phyloP scores from a whole-genome alignment of 2,329 filamentous ascomycete species.

The Beauveria brongniartii region DNA sequence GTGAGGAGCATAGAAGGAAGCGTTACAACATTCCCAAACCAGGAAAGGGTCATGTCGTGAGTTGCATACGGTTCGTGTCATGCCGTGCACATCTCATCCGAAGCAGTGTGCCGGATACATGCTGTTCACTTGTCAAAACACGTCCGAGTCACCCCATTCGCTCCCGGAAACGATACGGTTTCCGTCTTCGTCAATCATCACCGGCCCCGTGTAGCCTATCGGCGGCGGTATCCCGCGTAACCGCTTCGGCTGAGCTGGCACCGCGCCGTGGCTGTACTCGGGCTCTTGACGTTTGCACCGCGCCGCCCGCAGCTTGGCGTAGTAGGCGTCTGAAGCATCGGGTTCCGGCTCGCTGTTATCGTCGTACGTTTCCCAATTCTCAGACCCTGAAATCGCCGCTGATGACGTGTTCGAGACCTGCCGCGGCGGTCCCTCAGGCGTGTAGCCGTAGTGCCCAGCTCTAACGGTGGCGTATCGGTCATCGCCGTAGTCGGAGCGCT shows the following conservation, averaged over 20 bases:
- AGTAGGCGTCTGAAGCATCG: slow-evolving; percentile 71
- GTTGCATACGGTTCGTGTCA: slow-evolving; percentile 3
- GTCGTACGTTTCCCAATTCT: slow-evolving; percentile 98
- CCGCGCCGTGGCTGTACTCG: slow-evolving; percentile 35
- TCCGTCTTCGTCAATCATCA: slow-evolving; percentile 49
- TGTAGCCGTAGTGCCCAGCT: slow-evolving; percentile 27
- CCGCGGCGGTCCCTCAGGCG: slow-evolving; percentile 36
- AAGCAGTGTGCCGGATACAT: not conserved
- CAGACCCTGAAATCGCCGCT: slow-evolving; percentile 71
- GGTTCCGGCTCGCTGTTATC: slow-evolving; percentile 69
- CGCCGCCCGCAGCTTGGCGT: slow-evolving; percentile 65
- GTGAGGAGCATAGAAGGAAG: not conserved
- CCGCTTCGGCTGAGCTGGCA: slow-evolving; percentile 43
- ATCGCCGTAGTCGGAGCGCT: slow-evolving; percentile 27
- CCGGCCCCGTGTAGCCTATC: slow-evolving; percentile 36
- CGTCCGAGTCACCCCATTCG: slow-evolving; percentile 61
- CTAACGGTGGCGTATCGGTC: slow-evolving; percentile 35
- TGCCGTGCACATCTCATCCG: not conserved
- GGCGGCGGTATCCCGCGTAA: slow-evolving; percentile 45
- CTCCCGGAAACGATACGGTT: slow-evolving; percentile 55
- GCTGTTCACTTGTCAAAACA: slow-evolving; percentile 31
- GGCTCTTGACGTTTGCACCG: slow-evolving; percentile 55
- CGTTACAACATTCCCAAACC: not conserved
- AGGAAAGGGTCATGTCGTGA: slow-evolving; percentile 2
- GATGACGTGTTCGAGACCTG: slow-evolving; percentile 63